Conservation (phyloP, 2,329 filamentous ascomycete species). For the Diaporthe vaccinii region DNA sequence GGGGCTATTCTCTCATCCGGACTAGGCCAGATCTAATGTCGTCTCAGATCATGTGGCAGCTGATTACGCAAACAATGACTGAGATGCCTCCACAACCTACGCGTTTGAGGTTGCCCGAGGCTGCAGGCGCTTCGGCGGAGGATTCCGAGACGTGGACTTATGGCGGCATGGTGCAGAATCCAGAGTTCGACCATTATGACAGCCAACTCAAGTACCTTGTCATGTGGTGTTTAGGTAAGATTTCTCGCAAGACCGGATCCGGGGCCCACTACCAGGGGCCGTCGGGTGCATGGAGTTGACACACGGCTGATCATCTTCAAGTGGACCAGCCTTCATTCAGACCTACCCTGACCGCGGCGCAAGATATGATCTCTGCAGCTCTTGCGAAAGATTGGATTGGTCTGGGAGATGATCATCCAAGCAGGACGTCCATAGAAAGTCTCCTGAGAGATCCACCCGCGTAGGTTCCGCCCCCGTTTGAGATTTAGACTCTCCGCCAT, state of each 20-base stretch:
- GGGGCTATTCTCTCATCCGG: background rate
- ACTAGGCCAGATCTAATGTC: background rate
- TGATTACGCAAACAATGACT: background rate
- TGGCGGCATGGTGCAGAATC: background rate
- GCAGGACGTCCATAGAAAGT: background rate
- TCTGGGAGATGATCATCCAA: background rate
- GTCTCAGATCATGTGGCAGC: background rate
- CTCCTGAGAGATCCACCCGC: background rate
- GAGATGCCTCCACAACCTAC: background rate
- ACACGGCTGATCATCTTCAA: background rate
- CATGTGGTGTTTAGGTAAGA: background rate
- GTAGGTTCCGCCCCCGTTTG: background rate
- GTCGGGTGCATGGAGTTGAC: background rate
- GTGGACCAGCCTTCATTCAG: background rate
- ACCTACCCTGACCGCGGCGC: background rate
- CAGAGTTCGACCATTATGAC: slow-evolving; percentile 6
- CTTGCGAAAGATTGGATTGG: background rate
- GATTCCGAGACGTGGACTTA: background rate
- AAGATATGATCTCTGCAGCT: background rate
- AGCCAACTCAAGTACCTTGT: background rate
- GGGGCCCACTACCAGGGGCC: background rate
- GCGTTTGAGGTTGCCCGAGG: background rate
- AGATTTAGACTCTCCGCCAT: background rate
- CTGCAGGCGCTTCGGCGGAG: too few species aligned
- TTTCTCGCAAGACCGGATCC: background rate